These are phyloP conservation scores for Colletotrichum destructivum DNA, from an alignment of 2,329 filamentous ascomycete genomes.

Conservation along the genomic window DNA sequence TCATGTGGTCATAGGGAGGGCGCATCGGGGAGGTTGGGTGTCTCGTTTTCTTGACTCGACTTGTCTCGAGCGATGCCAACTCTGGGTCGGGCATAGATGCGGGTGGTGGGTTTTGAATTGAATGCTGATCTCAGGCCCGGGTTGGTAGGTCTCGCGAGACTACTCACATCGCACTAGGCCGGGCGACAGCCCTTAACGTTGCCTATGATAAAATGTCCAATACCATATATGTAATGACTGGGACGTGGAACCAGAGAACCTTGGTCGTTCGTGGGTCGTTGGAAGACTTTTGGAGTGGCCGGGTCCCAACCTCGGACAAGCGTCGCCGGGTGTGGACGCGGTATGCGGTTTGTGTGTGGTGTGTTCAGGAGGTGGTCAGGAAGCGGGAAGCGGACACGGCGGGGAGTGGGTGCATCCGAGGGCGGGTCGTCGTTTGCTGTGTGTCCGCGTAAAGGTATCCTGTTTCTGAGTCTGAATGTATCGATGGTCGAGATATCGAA, in stretches of 20 bases:
- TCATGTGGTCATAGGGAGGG: conserved; percentile 29
- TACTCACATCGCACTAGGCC: conserved; percentile 44
- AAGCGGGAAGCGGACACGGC: conserved; percentile 39
- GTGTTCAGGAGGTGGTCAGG: conserved; percentile 35
- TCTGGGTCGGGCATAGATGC: conserved; percentile 16
- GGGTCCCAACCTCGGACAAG: conserved; percentile 42
- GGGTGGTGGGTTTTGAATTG: conserved; percentile 12
- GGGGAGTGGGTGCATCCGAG: conserved; percentile 42
- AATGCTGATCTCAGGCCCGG: conserved; percentile 8
- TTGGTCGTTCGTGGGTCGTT: conserved; percentile 40
- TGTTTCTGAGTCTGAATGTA: conserved; percentile 12
- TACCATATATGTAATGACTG: conserved; percentile 43
- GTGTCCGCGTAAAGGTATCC: conserved; percentile 18
- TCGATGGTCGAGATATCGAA: conserved; percentile 17
- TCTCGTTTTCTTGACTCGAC: conserved; percentile 5
- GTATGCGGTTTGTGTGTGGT: too few relatives aligned
- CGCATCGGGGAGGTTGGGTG: conserved; percentile 32
- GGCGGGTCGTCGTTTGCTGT: conserved; percentile 36
- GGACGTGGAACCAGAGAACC: conserved; percentile 41
- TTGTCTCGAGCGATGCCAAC: conserved; percentile 15
- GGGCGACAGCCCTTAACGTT: conserved; percentile 43
- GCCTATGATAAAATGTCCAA: conserved; percentile 39
- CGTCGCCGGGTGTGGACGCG: conserved; percentile 16
- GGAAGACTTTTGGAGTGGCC: conserved; percentile 41
- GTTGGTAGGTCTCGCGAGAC: conserved; percentile 17